Conservation (phyloP, 768 basidiomycete genomes). For the Tephrocybe sp. region DNA sequence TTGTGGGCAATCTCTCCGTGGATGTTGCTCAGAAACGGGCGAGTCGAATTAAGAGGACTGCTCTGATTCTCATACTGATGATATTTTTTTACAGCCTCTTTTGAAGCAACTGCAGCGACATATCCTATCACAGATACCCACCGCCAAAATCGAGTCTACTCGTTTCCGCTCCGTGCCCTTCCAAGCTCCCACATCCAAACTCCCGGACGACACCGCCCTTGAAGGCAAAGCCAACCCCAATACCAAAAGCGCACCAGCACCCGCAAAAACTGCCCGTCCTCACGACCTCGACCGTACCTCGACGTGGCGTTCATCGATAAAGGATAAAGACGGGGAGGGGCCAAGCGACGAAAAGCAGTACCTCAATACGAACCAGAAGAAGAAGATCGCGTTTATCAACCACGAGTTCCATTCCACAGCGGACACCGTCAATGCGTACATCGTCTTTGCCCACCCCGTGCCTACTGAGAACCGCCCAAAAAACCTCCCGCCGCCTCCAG, state of each 20-base stretch:
- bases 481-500: conserved; percentile 52
- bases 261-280: conserved; percentile 35
- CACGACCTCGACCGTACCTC: conserved; percentile 62
- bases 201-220: conserved; percentile 42
- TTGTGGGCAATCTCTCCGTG: conserved; percentile 85
- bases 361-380: conserved; percentile 84
- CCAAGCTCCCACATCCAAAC: conserved; percentile 72
- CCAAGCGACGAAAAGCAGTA: conserved; percentile 59
- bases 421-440: conserved; percentile 80
- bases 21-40: conserved; percentile 80
- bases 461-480: conserved; percentile 39
- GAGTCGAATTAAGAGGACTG: conserved; percentile 20
- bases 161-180: conserved; percentile 96
- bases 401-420: conserved; percentile 83
- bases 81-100: conserved; percentile 49
- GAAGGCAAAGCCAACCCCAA: conserved; percentile 31
- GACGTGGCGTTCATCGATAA: conserved; percentile 50
- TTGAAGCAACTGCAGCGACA: conserved; percentile 79
- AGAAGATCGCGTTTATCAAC: conserved; percentile 92
- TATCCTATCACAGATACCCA: conserved; percentile 68
- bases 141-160: conserved; percentile 85
- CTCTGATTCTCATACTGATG: neutral
- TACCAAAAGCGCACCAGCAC: conserved; percentile 16
- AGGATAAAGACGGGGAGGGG: conserved; percentile 39
- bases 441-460: conserved; percentile 80